Evolutionary conservation across 2,329 filamentous ascomycete species (phyloP), one percentile per base, ranked within the genome.

Genomic region (Dendrostoma leiphaemia): DNA sequence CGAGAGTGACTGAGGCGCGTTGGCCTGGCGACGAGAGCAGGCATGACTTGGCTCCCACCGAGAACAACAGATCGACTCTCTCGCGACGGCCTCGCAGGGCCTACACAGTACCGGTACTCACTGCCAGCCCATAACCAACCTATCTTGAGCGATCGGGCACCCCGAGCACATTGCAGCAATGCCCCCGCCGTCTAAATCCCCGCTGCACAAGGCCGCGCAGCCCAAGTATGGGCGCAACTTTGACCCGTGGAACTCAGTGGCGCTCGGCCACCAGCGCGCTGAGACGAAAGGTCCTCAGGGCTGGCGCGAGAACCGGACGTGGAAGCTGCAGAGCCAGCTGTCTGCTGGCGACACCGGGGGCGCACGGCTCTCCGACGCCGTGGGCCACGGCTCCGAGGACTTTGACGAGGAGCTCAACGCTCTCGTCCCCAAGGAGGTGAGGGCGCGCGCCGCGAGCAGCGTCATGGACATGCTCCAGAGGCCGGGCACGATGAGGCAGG

Each of bases 211-310:
- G 56, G 68, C 71, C 29, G 71, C 75, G 19, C 66, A 74, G 46
- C 76, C 79, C 21, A 67, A 64, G 32, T 68, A 71, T 63, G 69
- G 71, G 24, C 70, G 71, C 32, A 64, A 66, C 56, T 88, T 87
- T 63, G 86, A 89, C 68, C 77, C 83, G 5, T 89, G 85, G 84
- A 91, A 91, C 71, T 86, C 85, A 13, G 83, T 84, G 12, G 84
- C 86, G 6, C 86, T 87, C 1, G 90, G 90, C 43, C 90, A 96
- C 67, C 91, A 96, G 70, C 80, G 84, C 37, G 83, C 89, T 38
- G 88, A 93, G 56, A 85, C 83, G 56, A 77, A 87, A 1, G 81
- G 82, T 2, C 80, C 81, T 23, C 62, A 84, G 74, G 60, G 82
- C 65, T 95, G 91, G 90, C 84, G 89, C 23, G 77, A 84, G 48